Conservation (phyloP, 2,329 filamentous ascomycete species). For the Diaporthe citri region DNA sequence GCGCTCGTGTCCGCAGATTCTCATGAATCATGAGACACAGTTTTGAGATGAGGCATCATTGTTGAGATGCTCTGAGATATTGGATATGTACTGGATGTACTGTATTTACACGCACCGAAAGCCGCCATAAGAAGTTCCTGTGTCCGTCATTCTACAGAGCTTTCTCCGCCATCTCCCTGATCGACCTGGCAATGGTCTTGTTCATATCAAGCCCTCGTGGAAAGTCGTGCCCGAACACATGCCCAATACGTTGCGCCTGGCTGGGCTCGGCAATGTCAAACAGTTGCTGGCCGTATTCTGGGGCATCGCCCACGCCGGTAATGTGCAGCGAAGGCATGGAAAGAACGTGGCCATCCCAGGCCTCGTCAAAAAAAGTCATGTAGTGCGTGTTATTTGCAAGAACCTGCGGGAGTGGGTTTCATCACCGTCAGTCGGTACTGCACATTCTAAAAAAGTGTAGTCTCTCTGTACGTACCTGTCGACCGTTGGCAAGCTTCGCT, state of each 20-base stretch:
- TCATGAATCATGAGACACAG: background rate
- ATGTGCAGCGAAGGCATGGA: conserved; percentile 38
- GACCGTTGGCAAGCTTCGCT: conserved; percentile 35
- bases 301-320: conserved; percentile 33
- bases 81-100: conserved; percentile 1
- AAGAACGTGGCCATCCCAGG: conserved; percentile 36
- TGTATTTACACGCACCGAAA: background rate
- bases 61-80: background rate
- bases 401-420: background rate
- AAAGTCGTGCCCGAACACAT: conserved; percentile 39
- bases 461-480: conserved; percentile 27
- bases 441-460: background rate
- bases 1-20: conserved; percentile 14
- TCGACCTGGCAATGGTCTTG: conserved; percentile 35
- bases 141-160: conserved; percentile 16
- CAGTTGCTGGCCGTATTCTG: conserved; percentile 37
- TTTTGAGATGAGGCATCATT: background rate
- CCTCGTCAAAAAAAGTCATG: conserved; percentile 37
- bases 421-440: conserved; percentile 1
- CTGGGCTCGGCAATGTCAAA: conserved; percentile 33
- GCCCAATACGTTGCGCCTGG: conserved; percentile 33
- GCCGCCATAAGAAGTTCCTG: background rate
- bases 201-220: conserved; percentile 38
- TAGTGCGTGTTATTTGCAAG: conserved; percentile 32
- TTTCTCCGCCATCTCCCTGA: conserved; percentile 35